Evolutionary conservation across 345 rosid genomes (phyloP), one percentile per base, ranked within the genome.

Genomic region (Aegle marmelos): DNA sequence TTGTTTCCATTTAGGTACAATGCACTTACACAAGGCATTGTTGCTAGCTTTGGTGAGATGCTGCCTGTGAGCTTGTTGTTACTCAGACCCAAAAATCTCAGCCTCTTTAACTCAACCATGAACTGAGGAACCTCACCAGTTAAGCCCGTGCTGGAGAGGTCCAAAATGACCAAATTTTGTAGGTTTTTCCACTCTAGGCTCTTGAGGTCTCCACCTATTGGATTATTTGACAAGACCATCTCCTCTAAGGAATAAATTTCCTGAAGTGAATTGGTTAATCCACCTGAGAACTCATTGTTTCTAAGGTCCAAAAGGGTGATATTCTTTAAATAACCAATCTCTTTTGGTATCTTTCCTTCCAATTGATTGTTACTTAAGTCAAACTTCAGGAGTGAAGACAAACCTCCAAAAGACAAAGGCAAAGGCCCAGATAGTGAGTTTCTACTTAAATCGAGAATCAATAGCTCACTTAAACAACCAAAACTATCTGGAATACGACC

Each of bases 361-460:
- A 92, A 82, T 73, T 74, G 73, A 76, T 96, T 93, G 89, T 86
- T 83, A 85, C 98, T 93, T 65, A 92, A 72, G 82, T 93, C 98
- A 63, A 95, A 93, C 86, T 96, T 96, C 84, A 95, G 80, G 28
- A 96, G 86, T 27, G 97, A 90, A 57, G 74, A 70, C 85, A 95
- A 31, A 21, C 86, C 84, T 59, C 92, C 90, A 37, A 93, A 31
- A 77, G 88, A 79, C 61, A 28, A 68, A 24, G 98, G 94, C 79
- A 93, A 77, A 10, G 83, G 68, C 53, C 97, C 98, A 0, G 95
- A 93, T 21, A 95, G 83, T 72, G 79, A 74, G 67, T 95, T 93
- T 79, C 92, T 84, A 75, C 98, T 93, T 62, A 93, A 81, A 82
- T 95, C 98, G 78, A 95, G 72, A 75, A 95, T 91, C 70, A 95